Conservation (phyloP, 2,329 filamentous ascomycete genomes). For the Penicillium sp. region DNA sequence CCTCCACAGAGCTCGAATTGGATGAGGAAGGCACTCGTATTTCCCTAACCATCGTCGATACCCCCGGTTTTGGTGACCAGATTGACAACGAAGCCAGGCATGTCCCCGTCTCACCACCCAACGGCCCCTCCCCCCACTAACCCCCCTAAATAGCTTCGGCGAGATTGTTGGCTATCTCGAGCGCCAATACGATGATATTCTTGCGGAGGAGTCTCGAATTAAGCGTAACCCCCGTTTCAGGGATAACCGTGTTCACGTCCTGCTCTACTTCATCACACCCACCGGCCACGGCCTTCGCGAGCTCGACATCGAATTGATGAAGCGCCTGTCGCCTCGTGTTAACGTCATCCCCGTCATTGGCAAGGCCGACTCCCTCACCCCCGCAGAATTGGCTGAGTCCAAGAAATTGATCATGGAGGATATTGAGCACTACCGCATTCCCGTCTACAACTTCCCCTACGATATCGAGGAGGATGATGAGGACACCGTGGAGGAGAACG, state of each 20-base stretch:
- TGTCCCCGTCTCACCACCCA: conserved; percentile 24
- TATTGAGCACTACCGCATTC: conserved; percentile 99
- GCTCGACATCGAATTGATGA: conserved; percentile 99
- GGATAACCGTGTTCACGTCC: conserved; percentile 96
- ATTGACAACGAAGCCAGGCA: conserved; percentile 99
- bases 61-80: conserved; percentile 95
- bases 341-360: conserved; percentile 99
- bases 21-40: conserved; percentile 98
- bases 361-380: conserved; percentile 95
- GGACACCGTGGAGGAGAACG: conserved; percentile 98
- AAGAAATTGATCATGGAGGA: conserved; percentile 99
- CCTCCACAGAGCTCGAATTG: conserved; percentile 73
- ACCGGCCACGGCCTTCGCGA: conserved; percentile 97
- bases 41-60: conserved; percentile 97
- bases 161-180: conserved; percentile 98
- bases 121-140: conserved; percentile 20
- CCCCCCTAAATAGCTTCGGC: conserved; percentile 65
- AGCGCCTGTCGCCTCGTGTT: conserved; percentile 93
- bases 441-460: conserved; percentile 99
- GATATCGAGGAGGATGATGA: conserved; percentile 99
- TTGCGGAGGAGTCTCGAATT: conserved; percentile 98
- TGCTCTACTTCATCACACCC: conserved; percentile 99
- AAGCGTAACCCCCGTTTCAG: conserved; percentile 99
- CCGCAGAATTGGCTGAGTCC: conserved; percentile 92
- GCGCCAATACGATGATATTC: conserved; percentile 98